phyloP scores from a whole-genome alignment of 176 grass and related monocot genomes.

The bread wheat (Triticum aestivum) region IWGSC_CS_RefSeq_v2.1 NC_057808.1:244790393-244790892 shows the following conservation, averaged over 20 bases:
- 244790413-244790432: no score
- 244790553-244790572: not conserved
- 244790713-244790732: not conserved
- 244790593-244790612: not conserved
- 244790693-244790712: not conserved
- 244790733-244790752: not conserved
- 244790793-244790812: slow-evolving; percentile 71
- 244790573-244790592: not conserved
- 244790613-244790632: not conserved
- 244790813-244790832: slow-evolving; percentile 73
- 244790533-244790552: not conserved
- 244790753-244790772: not conserved
- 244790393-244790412: no score
- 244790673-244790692: not conserved
- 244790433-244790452: no score
- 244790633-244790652: not conserved
- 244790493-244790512: not conserved
- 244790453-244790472: no score
- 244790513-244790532: not conserved
- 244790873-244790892: slow-evolving; percentile 69
- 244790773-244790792: slow-evolving; percentile 63
- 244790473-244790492: not conserved
- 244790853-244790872: slow-evolving; percentile 80
- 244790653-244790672: slow-evolving; percentile 1
- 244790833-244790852: slow-evolving; percentile 86